Conservation (phyloP, 1,284 basidiomycete species). For the Lentinus polychrous region DNA sequence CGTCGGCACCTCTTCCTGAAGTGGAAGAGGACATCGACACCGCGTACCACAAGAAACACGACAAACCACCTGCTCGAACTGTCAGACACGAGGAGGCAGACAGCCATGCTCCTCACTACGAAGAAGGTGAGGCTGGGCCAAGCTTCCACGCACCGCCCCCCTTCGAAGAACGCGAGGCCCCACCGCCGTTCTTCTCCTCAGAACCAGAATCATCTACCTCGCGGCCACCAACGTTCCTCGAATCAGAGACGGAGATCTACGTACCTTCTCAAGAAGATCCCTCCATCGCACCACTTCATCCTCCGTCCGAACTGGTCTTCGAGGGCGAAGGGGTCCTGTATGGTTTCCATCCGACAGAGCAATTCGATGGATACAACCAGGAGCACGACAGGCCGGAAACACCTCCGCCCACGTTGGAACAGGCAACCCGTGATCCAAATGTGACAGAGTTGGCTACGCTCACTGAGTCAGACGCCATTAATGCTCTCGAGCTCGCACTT, state of each 20-base stretch:
- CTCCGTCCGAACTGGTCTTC: slow-evolving; percentile 33
- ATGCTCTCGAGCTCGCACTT: slow-evolving; percentile 50
- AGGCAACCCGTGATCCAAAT: slow-evolving; percentile 60
- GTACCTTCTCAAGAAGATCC: slow-evolving; percentile 43
- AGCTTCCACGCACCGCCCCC: slow-evolving; percentile 71
- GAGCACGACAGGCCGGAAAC: slow-evolving; percentile 49
- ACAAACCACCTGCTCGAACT: slow-evolving; percentile 65
- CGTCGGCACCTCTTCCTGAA: slow-evolving; percentile 67
- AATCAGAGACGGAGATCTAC: slow-evolving; percentile 67
- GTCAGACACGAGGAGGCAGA: slow-evolving; percentile 57
- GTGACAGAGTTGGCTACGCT: slow-evolving; percentile 58
- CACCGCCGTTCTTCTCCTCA: slow-evolving; percentile 66
- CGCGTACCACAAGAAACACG: slow-evolving; percentile 80
- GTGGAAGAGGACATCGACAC: slow-evolving; percentile 60
- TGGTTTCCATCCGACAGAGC: slow-evolving; percentile 59
- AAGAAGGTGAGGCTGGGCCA: slow-evolving; percentile 64
- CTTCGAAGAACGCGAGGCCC: slow-evolving; percentile 75
- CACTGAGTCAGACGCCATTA: slow-evolving; percentile 46
- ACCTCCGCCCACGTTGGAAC: slow-evolving; percentile 65
- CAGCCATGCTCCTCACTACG: slow-evolving; percentile 52
- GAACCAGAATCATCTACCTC: slow-evolving; percentile 53
- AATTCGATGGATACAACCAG: slow-evolving; percentile 67
- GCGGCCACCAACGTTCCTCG: slow-evolving; percentile 65
- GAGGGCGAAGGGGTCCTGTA: slow-evolving; percentile 67
- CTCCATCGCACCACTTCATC: slow-evolving; percentile 24